Base-by-base conservation (phyloP, 192 early-diverging fungal species). In the Podila minutissima region DNA sequence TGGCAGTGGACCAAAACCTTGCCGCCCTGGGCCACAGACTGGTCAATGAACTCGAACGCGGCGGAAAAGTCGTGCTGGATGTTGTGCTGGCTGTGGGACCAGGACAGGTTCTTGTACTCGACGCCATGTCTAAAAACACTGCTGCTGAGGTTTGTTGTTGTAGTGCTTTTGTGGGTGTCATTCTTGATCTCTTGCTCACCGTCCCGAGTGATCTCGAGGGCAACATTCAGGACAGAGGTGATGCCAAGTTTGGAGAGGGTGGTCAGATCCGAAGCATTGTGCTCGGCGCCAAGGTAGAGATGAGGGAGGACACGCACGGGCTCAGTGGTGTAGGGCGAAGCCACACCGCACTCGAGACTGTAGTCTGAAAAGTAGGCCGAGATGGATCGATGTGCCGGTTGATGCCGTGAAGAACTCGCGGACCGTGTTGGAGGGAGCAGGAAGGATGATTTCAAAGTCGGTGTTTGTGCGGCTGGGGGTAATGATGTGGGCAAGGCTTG, bases 41-140 rank as follows among this genome's bases (percentile, higher is more conserved):
- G 74, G 66, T 94, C 88, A 64, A 97, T 94, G 65, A 88, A 86
- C 32, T 58, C 84, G 64, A 94, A 91, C 13, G 91, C 91, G 22
- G 74, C 64, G 12, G 82, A 73, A 50, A 97, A 90, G 63, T 93
- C 86, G 28, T 69, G 49, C n/a, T 83, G 82, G 26, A 95, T 57
- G 62, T 90, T 83, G 50, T 90, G 75, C 72, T 92, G 90, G 82
- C 88, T 81, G 83, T 97, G 95, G 63, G 90, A 85, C 94, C 94
- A 95, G 24, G 83, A 58, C 33, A 87, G 74, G 60, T 93, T 93
- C 66, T 86, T 86, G 66, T 88, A 92, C 29, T 87, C 83, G 22
- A 91, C 84, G 15, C 69, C 65, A 4, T 63, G 59, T 24, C 64
- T 64, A 24, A 66, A 20, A 11, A 38, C 41, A 49, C 38, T 58